Conservation (phyloP, 108 stramenopile species). For the Nitzschia sp. region DNA sequence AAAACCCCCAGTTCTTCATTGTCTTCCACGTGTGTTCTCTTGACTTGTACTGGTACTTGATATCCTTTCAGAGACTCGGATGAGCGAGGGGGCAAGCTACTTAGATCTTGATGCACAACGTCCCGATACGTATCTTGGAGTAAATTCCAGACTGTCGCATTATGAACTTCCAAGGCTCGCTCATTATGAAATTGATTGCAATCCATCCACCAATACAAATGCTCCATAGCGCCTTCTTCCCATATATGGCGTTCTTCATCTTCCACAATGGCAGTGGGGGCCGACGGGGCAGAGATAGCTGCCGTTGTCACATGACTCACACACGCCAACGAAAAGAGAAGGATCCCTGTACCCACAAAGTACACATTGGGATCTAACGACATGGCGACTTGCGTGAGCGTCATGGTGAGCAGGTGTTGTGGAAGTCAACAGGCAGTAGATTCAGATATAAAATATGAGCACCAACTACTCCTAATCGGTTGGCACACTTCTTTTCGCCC, state of each 20-base stretch:
- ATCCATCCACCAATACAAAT: background rate
- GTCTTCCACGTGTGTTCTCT: background rate
- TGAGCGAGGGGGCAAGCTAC: background rate
- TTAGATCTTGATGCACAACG: background rate
- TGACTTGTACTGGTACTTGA: background rate
- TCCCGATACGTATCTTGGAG: background rate
- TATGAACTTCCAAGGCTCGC: background rate
- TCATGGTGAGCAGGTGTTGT: no score
- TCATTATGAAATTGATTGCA: background rate
- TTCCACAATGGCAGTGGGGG: no score
- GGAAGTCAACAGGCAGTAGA: no score
- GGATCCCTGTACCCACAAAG: no score
- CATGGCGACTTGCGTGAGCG: no score
- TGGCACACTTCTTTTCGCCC: no score
- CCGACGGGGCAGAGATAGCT: no score
- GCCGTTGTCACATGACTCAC: no score
- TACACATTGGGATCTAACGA: no score
- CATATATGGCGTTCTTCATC: background rate
- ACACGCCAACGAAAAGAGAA: no score
- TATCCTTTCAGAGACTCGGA: background rate
- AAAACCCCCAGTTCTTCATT: slow-evolving; percentile 13
- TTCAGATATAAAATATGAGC: no score
- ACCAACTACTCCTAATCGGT: no score
- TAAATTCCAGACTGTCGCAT: background rate
- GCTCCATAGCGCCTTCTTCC: background rate